Evolutionary conservation across 805 yeast genomes (phyloP), one percentile per base, ranked within the genome.

Genomic region (Ogataea corticis): DNA sequence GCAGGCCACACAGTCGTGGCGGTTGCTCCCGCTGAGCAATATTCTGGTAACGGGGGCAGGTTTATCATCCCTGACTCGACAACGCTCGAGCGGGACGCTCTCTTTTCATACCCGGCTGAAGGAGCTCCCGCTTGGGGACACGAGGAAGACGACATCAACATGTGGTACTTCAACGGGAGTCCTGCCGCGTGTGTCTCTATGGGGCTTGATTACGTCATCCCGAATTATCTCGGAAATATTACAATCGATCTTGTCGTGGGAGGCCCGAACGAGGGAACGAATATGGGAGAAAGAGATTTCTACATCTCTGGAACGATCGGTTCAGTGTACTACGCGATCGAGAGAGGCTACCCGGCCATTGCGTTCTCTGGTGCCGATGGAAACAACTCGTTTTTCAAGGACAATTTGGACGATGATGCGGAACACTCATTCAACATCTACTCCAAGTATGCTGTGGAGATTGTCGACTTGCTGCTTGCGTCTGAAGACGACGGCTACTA

Each of bases 91-190:
- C 62, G 67, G 14, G 72, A 75, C 49, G 82, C 77, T 42, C 76
- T 72, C 46, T 79, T 77, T 52, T 59, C 57, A 30, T 76, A 75
- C 59, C 73, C 71, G 48, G 67, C 69, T 48, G 62, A 58, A 1
- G 83, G 82, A 31, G 68, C 70, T 19, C 79, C 80, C 49, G 69
- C 80, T 19, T 79, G 82, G 82, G 82, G 80, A 38, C 75, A 73
- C 48, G 82, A 77, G 50, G 62, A 36, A 11, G 40, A 41, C 38
- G 76, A 74, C 55, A 46, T 54, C 42, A 68, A 73, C 48, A 61
- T 72, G 50, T 77, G 82, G 81, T 77, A 77, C 60, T 75, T 77
- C 66, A 74, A 76, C 52, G 81, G 79, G 49, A 73, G 81, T 14
- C 82, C 82, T 47, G 77, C 80, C 36, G 69, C 78, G 12, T 73